Base-by-base conservation (phyloP, 2,329 filamentous ascomycete species). In the Ilyonectria robusta region DNA sequence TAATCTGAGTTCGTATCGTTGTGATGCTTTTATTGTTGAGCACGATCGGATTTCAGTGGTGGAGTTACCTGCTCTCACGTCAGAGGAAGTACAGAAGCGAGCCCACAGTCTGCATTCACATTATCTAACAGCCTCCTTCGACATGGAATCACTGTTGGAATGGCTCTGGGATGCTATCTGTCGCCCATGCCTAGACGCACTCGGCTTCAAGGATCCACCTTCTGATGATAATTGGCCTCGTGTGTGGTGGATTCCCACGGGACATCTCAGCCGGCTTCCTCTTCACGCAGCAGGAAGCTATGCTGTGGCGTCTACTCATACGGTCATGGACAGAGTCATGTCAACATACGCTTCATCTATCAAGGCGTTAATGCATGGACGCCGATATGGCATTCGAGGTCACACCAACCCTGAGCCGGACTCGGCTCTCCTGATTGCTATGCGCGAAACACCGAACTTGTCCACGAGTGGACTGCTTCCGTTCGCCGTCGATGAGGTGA, bases 321-420 rank as follows among this genome's bases (percentile, higher is more conserved):
- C 47, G n/a, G 58, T 61, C 17, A 19, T 61, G 10, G 58, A 61
- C 4, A 29, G 58, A 33, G 47, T 40, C 21, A 61, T 61, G 48
- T 61, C 58, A 4, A 46, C 58, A 7, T 61, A 61, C 15, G 17
- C 46, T 2, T 61, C 58, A 21, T 54, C 58, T 33, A 21, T 61
- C 47, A 61, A 44, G 48, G 19, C 58, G 7, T 44, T 61, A 29
- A 53, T 33, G 2, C 10, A 57, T 33, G 55, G 37, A 40, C 40
- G 55, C 4, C 44, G 29, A 46, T 8, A 15, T 26, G 1, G 3
- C 33, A 35, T 26, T 29, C 33, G 19, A 40, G 13, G 40, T 5
- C 6, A 4, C 13, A 23, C 23, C 1, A 31, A 21, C 2, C 23
- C 29, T 47, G 8, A 13, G 40, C 5, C 17, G n/a, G 55, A 31